phyloP scores from a whole-genome alignment of 2,329 filamentous ascomycete genomes.

The Cordyceps pruinosa region DNA sequence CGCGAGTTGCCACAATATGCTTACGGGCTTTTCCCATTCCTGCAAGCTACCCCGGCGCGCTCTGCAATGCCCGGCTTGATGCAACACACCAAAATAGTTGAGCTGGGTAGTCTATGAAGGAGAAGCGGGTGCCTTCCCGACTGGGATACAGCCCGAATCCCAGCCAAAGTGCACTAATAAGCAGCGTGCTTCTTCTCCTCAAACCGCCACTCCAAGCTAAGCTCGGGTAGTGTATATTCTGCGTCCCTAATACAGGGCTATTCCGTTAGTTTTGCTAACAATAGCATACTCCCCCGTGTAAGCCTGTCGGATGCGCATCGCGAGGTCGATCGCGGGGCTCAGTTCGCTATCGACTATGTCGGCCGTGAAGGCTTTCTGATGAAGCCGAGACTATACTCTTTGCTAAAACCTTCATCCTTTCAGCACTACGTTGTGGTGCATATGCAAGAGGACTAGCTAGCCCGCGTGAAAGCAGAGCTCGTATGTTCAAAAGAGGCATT shows the following conservation, averaged over 20 bases:
- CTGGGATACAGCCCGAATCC: neutral
- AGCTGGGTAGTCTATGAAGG: neutral
- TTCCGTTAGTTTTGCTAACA: neutral
- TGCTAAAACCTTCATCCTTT: neutral
- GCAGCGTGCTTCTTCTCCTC: neutral
- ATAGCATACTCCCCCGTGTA: neutral
- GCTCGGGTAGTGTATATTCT: neutral
- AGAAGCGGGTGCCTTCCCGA: neutral
- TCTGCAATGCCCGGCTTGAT: neutral
- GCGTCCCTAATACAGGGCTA: neutral
- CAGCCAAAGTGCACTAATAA: neutral
- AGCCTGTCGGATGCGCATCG: neutral
- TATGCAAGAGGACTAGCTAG: neutral
- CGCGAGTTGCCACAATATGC: neutral
- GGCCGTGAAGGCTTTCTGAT: neutral
- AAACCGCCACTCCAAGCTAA: constrained; percentile 1
- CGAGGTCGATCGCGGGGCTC: neutral
- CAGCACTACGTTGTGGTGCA: neutral
- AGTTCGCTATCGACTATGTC: neutral
- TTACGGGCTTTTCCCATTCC: neutral
- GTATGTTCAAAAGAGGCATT: neutral
- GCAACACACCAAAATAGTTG: neutral
- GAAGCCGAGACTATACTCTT: neutral
- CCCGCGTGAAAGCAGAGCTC: neutral
- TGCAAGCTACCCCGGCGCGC: neutral